Conservation (phyloP, 208 protist species). For the Naegleria fowleri region DNA sequence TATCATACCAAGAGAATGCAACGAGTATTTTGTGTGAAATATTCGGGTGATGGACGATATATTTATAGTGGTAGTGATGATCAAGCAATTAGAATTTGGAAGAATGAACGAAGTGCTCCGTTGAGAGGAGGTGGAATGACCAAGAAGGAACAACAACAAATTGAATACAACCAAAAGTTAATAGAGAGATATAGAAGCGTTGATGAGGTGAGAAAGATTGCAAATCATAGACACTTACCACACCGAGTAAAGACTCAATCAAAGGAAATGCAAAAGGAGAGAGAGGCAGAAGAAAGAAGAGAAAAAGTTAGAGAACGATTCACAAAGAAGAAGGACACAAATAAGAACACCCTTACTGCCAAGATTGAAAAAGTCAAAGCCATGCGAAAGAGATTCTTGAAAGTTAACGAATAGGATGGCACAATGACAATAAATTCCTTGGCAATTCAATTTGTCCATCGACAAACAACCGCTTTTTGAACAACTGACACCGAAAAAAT, state of each 20-base stretch:
- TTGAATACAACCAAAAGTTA: conserved; percentile 28
- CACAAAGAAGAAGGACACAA: neutral
- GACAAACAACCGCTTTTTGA: too few relatives aligned
- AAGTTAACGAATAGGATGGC: neutral
- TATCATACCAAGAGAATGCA: conserved; percentile 82
- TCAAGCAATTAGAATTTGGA: conserved; percentile 68
- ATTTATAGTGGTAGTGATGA: conserved; percentile 65
- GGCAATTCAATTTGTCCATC: too few relatives aligned
- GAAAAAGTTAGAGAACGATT: neutral
- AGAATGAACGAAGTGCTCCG: conserved; percentile 36
- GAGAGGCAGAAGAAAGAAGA: conserved; percentile 4
- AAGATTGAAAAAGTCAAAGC: conserved; percentile 9
- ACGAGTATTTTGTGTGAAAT: conserved; percentile 53
- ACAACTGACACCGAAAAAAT: too few relatives aligned
- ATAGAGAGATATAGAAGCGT: conserved; percentile 16
- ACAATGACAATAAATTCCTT: neutral
- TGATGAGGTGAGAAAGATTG: conserved; percentile 1
- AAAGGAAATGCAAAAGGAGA: neutral
- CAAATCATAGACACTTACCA: neutral
- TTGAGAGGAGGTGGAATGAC: neutral
- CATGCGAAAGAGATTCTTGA: conserved; percentile 9
- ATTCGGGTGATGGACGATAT: conserved; percentile 50
- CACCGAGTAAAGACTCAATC: neutral
- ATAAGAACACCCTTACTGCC: neutral
- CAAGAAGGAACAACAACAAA: neutral